Evolutionary conservation across 1,284 basidiomycete genomes (phyloP), one percentile per base, ranked within the genome.

Genomic region (Naganishia cerealis): DNA sequence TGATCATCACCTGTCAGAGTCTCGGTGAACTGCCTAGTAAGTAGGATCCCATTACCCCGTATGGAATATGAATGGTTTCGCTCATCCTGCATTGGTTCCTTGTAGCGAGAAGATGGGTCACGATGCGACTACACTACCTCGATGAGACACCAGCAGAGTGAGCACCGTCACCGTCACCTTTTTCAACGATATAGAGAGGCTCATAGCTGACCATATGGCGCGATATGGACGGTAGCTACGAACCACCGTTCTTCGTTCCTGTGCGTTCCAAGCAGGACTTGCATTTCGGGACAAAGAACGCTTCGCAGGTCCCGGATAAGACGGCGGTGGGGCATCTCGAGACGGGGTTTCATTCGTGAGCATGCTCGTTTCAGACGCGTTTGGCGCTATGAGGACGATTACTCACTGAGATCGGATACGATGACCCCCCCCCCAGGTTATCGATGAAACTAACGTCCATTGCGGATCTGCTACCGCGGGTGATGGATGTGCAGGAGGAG

Each of bases 321-420:
- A 48, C 39, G 21, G 36, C 52, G 12, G 53, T 71, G 13, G 67
- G 69, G 6, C 33, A 39, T 24, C 15, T 71, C 24, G 62, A 71
- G 18, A 65, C 66, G n/a, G 67, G 67, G 3, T 66, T 68, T 39
- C 70, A 71, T 61, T 66, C 66, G 69, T 70, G 40, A 67, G 69
- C n/a, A 15, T 21, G 29, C 29, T 43, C 40, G 13, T 26, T 50
- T 4, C 8, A 12, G 15, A n/a, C 15, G 9, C 36, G 29, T 46
- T 42, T 36, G 43, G 43, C 8, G 29, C 48, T 15, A 42, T 6
- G 29, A 3, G 29, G 29, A 33, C 29, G 12, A 1, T n/a, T 18
- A 55, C 16, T 46, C n/a, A 38, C 50, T 42, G 6, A 42, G n/a
- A 42, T n/a, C 21, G n/a, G 38, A 52, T 21, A n/a, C 18, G 10